These are phyloP conservation scores for Ceratobasidium sp. DNA, from an alignment of 1,284 basidiomycete genomes.

Conservation along the genomic window DNA sequence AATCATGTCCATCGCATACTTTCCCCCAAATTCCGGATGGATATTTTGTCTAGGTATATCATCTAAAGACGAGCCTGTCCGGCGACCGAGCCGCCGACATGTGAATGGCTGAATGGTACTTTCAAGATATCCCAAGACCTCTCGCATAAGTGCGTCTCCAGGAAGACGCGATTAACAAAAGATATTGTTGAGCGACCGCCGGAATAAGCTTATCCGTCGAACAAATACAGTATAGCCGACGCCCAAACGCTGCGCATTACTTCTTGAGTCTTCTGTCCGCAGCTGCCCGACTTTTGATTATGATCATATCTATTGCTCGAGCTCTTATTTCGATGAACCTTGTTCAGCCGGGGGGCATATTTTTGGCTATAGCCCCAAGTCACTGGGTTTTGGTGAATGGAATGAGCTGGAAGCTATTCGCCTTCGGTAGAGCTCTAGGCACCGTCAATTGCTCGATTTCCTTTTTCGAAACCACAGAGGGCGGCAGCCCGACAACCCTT, in stretches of 20 bases:
- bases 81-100: background rate
- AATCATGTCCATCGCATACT: too few species aligned
- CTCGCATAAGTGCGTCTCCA: background rate
- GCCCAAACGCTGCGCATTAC: slow-evolving; percentile 15
- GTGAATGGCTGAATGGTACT: background rate
- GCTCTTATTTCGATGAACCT: background rate
- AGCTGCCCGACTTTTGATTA: background rate
- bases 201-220: background rate
- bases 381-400: background rate
- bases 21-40: too few species aligned
- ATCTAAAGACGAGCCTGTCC: background rate
- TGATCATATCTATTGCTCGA: background rate
- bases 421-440: background rate
- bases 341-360: background rate
- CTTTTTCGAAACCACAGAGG: background rate
- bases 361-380: background rate
- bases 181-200: background rate
- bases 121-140: background rate
- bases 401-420: background rate
- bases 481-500: background rate
- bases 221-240: background rate
- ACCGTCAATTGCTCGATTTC: background rate
- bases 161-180: background rate
- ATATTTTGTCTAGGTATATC: too few species aligned
- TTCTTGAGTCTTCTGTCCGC: slow-evolving; percentile 21